Evolutionary conservation across 768 basidiomycete genomes (phyloP).

Genomic region (Agaricus sinodeliciosus): DNA sequence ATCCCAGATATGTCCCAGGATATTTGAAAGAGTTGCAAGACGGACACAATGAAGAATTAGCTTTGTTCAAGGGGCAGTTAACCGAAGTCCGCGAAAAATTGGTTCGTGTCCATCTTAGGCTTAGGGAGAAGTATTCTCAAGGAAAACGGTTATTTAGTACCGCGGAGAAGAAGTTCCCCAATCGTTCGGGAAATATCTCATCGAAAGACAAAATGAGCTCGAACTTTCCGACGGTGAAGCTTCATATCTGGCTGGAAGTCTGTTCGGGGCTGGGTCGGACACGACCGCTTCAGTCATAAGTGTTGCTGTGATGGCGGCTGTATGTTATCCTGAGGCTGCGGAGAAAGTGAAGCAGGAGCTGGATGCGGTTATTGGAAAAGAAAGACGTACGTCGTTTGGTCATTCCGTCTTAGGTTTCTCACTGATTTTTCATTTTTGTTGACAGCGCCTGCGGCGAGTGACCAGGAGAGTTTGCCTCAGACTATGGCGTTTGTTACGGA

Average conservation of each 20-base stretch:
- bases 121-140: not conserved
- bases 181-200: slow-evolving; percentile 53
- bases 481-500: slow-evolving; percentile 46
- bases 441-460: slow-evolving; percentile 31
- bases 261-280: slow-evolving; percentile 64
- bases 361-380: slow-evolving; percentile 45
- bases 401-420: not conserved
- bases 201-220: slow-evolving; percentile 48
- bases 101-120: slow-evolving; percentile 21
- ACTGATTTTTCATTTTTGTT: not conserved
- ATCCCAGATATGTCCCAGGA: slow-evolving; percentile 47
- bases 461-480: slow-evolving; percentile 36
- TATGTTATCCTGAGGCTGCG: slow-evolving; percentile 48
- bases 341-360: slow-evolving; percentile 45
- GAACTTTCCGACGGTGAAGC: slow-evolving; percentile 51
- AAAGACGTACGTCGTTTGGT: slow-evolving; percentile 22
- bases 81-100: slow-evolving; percentile 36
- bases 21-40: slow-evolving; percentile 50
- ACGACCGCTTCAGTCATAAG: slow-evolving; percentile 58
- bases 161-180: slow-evolving; percentile 28
- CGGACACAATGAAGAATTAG: slow-evolving; percentile 51
- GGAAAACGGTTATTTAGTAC: slow-evolving; percentile 15
- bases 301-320: slow-evolving; percentile 50
- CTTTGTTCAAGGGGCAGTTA: slow-evolving; percentile 48
- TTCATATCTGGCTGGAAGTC: slow-evolving; percentile 55